Evolutionary conservation across 768 basidiomycete species (phyloP).

Genomic region (Pisolithus sp.): DNA sequence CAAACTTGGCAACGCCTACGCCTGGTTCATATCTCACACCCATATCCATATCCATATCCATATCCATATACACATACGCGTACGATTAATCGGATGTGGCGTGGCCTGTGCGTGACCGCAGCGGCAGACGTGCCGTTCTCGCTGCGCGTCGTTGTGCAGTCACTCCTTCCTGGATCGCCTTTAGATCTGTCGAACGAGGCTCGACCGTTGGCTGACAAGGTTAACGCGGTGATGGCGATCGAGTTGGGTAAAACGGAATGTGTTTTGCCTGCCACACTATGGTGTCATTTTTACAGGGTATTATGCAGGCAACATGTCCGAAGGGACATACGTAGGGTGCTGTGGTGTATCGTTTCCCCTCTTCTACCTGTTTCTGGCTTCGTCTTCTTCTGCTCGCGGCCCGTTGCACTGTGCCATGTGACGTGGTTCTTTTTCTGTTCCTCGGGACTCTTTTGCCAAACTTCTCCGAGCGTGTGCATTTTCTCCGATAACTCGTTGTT

Average conservation of each 20-base stretch:
- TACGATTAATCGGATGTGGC: no score
- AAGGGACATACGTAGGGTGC: conserved; percentile 76
- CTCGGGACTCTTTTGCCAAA: conserved; percentile 11
- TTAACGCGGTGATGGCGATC: conserved; percentile 30
- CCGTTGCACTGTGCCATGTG: no score
- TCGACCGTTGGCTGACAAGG: conserved; percentile 27
- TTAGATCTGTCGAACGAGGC: conserved; percentile 34
- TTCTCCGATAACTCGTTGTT: conserved; percentile 56
- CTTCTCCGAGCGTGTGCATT: conserved; percentile 2
- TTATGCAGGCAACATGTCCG: conserved; percentile 54
- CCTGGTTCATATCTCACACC: conserved; percentile 9
- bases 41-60: no score
- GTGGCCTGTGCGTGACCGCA: conserved; percentile 21
- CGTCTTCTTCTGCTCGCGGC: no score
- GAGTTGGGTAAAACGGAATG: conserved; percentile 45
- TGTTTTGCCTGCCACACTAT: conserved; percentile 70
- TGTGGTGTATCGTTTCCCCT: conserved; percentile 3
- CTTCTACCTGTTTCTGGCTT: no score
- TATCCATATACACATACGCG: no score
- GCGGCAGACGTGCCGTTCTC: conserved; percentile 60
- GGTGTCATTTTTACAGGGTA: conserved; percentile 49
- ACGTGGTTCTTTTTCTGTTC: neutral
- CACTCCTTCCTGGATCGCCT: conserved; percentile 42
- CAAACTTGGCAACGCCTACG: neutral
- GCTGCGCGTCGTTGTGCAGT: conserved; percentile 53